Evolutionary conservation across 768 basidiomycete genomes (phyloP), one percentile per base, ranked within the genome.

Genomic region (Russula compacta): DNA sequence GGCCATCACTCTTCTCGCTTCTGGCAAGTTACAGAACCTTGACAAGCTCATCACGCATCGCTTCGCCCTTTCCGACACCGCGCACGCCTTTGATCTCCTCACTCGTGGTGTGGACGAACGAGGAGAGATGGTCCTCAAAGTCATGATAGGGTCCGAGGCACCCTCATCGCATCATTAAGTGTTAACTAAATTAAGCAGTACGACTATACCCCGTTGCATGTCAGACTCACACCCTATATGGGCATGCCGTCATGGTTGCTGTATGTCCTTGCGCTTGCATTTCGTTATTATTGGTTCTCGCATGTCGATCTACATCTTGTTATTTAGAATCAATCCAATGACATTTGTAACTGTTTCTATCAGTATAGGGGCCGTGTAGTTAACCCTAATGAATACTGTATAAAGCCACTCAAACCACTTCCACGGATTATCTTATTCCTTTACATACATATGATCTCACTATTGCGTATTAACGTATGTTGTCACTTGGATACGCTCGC

Each of bases 121-220:
- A 3, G 93, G 92, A 9, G 80, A 81, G 35, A 78, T 95, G 77
- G 90, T 97, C 39, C 78, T 98, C 71, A 98, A 98, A 77, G 82
- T 95, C 59, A 85, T 97, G 82, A 82, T 98, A 58, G 84, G 77
- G 17, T 68, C 77, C 36, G 62, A 58, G 39, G 12, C 48, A 53
- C 8, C 47, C 32, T 33, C 40, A 12, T 56, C 51, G 53, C 64
- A 50, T 42, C 61, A 40, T 52, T 62, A 15, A 55, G 52, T n/a
- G 36, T 40, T 47, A 6, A 17, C 57, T 61, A 57, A 52, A 21
- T 61, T 53, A 58, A 40, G 46, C 52, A 58, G 38, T 53, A 58
- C 58, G 53, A 63, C 11, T 63, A 63, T 63, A 63, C 61, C 61
- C 58, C 52, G 29, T 63, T 48, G 40, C 57, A 48, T 53, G 56